Evolutionary conservation across 371 early-diverging fungal genomes (phyloP), one percentile per base, ranked within the genome.

Genomic region (Chytridium lagenaria): DNA sequence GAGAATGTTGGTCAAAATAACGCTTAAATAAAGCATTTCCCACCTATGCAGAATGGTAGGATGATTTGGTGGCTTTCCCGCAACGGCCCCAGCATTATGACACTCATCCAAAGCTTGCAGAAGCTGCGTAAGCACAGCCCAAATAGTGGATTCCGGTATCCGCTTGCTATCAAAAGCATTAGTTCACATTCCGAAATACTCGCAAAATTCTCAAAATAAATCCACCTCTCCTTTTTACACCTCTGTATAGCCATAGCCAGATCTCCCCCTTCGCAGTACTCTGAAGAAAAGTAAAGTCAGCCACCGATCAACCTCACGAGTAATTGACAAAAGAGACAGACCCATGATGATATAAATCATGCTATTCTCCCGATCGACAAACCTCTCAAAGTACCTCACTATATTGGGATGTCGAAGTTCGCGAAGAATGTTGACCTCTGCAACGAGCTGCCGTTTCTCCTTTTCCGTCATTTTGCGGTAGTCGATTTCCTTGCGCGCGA

Each of bases 401-500:
- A 92, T 91, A 73, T 91, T 85, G 2, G 90, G 90, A 70, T 91
- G 92, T 19, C 85, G 78, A 22, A 92, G 86, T 67, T 92, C 90
- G 55, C 89, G 76, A 38, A 91, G 79, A 67, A 91, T 90, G 76
- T 91, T 91, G 76, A 91, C 91, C 77, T 91, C 92, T 30, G 88
- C 75, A 2, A 92, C 90, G 38, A 92, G 84, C 74, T 92, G 92
- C 28, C 78, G 77, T 75, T 88, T 89, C 73, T 92, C 90, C 70
- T 79, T 78, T 40, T 86, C 88, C 37, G 77, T 81, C 90, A 92
- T 91, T 71, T 86, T 87, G 12, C 86, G 79, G 81, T 89, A 92
- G 72, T 91, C 90, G 71, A 92, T 92, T 74, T 92, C 92, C 75
- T 92, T 92, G 31, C 91, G 78, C n/a, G 88, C 90, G 30, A 90